Evolutionary conservation across 2,329 filamentous ascomycete genomes (phyloP).

Genomic region (Colletotrichum sp.): DNA sequence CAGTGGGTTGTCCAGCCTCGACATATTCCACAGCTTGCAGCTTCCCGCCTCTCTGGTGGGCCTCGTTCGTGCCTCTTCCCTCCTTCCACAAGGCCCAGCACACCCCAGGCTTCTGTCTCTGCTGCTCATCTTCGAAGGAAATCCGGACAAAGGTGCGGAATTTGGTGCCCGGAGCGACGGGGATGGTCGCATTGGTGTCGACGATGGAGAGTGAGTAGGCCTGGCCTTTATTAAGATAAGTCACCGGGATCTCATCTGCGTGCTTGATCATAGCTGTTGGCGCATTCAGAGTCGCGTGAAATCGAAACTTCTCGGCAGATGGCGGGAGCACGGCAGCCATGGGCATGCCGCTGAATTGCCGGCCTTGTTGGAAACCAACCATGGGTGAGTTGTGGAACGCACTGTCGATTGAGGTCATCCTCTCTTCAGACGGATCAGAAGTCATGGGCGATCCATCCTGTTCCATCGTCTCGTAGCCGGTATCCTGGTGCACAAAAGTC

Average conservation of each 20-base stretch:
- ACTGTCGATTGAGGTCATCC: conserved; percentile 61
- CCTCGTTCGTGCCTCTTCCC: conserved; percentile 92
- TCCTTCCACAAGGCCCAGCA: conserved; percentile 97
- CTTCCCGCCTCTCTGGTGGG: conserved; percentile 90
- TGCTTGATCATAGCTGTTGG: conserved; percentile 96
- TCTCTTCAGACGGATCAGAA: conserved; percentile 53
- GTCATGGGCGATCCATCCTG: conserved; percentile 74
- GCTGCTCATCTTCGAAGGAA: conserved; percentile 95
- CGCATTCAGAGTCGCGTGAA: conserved; percentile 87
- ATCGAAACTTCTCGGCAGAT: conserved; percentile 79
- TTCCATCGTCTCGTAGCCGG: conserved; percentile 80
- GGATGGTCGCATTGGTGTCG: conserved; percentile 72
- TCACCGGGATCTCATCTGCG: conserved; percentile 90
- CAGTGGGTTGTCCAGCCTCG: conserved; percentile 63
- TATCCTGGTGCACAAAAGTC: conserved; percentile 80
- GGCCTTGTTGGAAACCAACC: conserved; percentile 61
- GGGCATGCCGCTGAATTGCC: conserved; percentile 49
- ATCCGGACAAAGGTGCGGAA: conserved; percentile 95
- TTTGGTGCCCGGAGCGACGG: conserved; percentile 63
- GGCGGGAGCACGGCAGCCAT: conserved; percentile 53
- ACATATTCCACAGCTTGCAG: conserved; percentile 96
- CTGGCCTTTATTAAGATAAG: conserved; percentile 97
- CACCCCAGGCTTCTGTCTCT: conserved; percentile 78
- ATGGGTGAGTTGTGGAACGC: conserved; percentile 67
- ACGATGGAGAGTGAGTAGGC: conserved; percentile 86